A percentile compares a stretch with the other conserved stretches of the same genome.
phyloP scores from a whole-genome alignment of 2,329 filamentous ascomycete species.

The Sporothrix sp. region DNA sequence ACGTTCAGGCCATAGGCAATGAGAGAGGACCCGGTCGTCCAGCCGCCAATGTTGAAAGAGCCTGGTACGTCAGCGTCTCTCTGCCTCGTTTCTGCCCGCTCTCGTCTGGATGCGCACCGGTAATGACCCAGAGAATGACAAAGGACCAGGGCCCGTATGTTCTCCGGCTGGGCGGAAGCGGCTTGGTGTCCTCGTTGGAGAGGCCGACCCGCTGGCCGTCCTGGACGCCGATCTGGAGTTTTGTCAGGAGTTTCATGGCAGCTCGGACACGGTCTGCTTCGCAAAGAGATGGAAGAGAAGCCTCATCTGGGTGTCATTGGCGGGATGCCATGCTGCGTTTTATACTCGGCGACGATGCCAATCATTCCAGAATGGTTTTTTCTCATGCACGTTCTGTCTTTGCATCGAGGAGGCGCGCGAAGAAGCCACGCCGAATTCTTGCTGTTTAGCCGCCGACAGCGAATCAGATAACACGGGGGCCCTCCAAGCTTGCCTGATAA shows the following conservation, averaged over 20 bases:
- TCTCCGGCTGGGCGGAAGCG: conserved; percentile 22
- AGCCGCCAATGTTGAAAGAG: conserved; percentile 27
- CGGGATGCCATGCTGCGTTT: neutral
- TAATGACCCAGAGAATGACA: conserved; percentile 26
- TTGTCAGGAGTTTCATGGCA: conserved; percentile 11
- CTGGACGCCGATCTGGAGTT: conserved; percentile 19
- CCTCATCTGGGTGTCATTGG: neutral
- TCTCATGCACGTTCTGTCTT: neutral
- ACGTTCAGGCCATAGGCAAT: conserved; percentile 6
- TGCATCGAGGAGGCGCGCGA: too few relatives aligned
- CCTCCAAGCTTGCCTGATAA: neutral
- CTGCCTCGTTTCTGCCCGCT: neutral
- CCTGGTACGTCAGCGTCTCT: neutral
- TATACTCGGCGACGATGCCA: too few relatives aligned
- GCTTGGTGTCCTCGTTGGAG: conserved; percentile 24
- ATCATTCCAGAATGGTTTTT: too few relatives aligned
- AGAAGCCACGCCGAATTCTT: neutral
- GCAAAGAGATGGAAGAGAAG: neutral
- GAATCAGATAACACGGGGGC: conserved; percentile 5
- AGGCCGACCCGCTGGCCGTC: conserved; percentile 13
- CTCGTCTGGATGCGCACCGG: conserved; percentile 12
- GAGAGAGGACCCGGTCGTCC: conserved; percentile 23
- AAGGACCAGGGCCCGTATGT: conserved; percentile 27
- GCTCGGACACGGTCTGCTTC: neutral
- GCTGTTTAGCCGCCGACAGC: neutral